phyloP scores from a whole-genome alignment of 2,329 filamentous ascomycete genomes.

The Fusarium compactum region DNA sequence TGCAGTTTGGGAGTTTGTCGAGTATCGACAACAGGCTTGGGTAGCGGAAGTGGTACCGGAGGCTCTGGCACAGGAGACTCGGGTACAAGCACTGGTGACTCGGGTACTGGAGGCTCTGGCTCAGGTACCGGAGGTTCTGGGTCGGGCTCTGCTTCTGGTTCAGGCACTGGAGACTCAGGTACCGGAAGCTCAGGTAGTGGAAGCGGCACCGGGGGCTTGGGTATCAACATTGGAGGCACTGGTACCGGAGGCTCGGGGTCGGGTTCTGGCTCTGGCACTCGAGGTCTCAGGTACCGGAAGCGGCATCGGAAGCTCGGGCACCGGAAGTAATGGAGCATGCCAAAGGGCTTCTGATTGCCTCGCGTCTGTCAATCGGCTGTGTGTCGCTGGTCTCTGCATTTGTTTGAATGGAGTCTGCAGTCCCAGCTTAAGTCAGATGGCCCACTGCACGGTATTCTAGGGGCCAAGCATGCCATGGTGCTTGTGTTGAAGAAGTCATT shows the following conservation, averaged over 20 bases:
- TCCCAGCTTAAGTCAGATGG: neutral
- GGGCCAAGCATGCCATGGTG: constrained; percentile 7
- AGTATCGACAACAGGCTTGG: neutral
- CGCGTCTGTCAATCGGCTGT: constrained; percentile 10
- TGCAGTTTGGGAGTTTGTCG: constrained; percentile 10
- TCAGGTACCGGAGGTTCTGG: no score
- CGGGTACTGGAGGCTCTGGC: no score
- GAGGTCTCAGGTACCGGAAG: no score
- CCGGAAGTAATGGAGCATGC: neutral
- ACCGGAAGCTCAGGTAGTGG: no score
- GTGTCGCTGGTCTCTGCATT: constrained; percentile 26
- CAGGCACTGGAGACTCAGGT: no score
- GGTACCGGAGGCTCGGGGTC: neutral
- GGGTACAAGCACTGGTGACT: no score
- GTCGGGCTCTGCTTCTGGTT: no score
- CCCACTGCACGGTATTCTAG: neutral
- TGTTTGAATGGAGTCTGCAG: constrained; percentile 28
- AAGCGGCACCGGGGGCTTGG: no score
- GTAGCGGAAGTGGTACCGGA: no score
- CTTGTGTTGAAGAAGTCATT: constrained; percentile 1
- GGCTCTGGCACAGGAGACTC: neutral
- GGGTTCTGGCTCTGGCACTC: neutral
- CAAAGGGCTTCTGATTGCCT: constrained; percentile 14
- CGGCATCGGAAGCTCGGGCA: neutral
- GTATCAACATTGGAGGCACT: no score